Evolutionary conservation across 2,329 filamentous ascomycete species (phyloP), one percentile per base, ranked within the genome.

Genomic region (Fusarium xyrophilum): DNA sequence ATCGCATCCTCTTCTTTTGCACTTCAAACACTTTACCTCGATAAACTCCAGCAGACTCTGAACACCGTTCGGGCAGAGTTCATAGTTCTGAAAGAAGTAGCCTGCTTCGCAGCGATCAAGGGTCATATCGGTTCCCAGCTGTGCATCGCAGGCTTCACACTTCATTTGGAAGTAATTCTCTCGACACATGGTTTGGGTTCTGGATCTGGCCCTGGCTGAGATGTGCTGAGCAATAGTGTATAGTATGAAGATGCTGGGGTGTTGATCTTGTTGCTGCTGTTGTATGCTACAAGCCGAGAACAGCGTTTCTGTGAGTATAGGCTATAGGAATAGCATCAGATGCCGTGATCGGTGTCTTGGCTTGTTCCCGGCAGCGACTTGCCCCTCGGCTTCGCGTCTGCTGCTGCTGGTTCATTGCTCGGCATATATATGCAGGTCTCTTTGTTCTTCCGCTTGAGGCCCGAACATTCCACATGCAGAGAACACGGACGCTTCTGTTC

Each of bases 291-390:
- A 21, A 7, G 8, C 5, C 10, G 19, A 4, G 0, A 5, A 6
- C 4, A 27, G 6, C 1, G 10, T 5, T 7, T 6, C 6, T 28
- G 3, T 11, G 14, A 1, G 5, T 19, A 36, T 21, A 21, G 4
- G 2, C 2, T 51, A 17, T 2, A 27, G 17, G 21, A 11, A n/a
- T 27, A 12, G 7, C 19, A 9, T 28, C 13, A 21, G 23, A 4
- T 21, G 32, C 10, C 10, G 23, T 27, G 7, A 10, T 27, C 5
- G 10, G 7, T 19, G 5, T 14, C 15, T 35, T 8, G 44, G 12
- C 10, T 30, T 11, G 3, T 8, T 47, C 9, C 5, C 21, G n/a
- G 7, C 15, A 21, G n/a, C 3, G 11, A 2, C 27, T 17, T 3
- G n/a, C 5, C 7, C 3, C 9, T 47, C 14, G 8, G n/a, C 2